These are phyloP conservation scores for Neobulgaria alba DNA, from an alignment of 2,329 filamentous ascomycete species.

Conservation along the genomic window DNA sequence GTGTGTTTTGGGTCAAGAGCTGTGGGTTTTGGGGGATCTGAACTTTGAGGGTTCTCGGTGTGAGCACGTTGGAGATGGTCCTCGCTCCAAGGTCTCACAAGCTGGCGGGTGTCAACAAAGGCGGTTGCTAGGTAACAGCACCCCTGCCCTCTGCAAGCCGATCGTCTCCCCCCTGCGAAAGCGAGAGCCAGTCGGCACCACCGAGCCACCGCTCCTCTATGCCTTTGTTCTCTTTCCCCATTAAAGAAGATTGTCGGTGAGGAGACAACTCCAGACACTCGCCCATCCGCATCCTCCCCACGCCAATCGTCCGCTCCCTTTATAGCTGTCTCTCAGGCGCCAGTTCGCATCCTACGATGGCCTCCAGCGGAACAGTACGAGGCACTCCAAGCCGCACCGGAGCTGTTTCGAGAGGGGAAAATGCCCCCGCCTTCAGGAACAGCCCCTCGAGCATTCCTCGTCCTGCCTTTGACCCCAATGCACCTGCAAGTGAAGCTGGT, in stretches of 20 bases:
- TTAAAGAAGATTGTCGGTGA: no score
- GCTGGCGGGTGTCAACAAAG: no score
- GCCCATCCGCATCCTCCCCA: neutral
- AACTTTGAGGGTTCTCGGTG: slow-evolving; percentile 2
- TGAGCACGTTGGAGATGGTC: neutral
- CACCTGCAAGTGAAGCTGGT: slow-evolving; percentile 42
- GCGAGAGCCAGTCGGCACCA: no score
- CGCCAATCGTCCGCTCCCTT: neutral
- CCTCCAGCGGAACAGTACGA: slow-evolving; percentile 46
- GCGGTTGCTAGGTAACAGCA: no score
- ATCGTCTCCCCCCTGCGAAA: no score
- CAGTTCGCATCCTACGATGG: slow-evolving; percentile 24
- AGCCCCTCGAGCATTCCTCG: slow-evolving; percentile 66
- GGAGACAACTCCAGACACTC: slow-evolving; percentile 2
- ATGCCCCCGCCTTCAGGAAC: slow-evolving; percentile 46
- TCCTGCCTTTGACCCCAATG: slow-evolving; percentile 55
- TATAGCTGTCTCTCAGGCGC: slow-evolving; percentile 15
- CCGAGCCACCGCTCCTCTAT: no score
- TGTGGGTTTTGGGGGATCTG: neutral
- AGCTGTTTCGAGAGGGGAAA: slow-evolving; percentile 38
- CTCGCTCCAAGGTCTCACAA: no score
- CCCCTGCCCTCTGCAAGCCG: no score
- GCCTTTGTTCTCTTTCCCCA: no score
- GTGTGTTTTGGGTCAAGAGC: slow-evolving; percentile 5
- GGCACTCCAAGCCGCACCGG: slow-evolving; percentile 58